Base-by-base conservation (phyloP, 2,329 filamentous ascomycete species). In the Pleurostoma richardsiae region DNA sequence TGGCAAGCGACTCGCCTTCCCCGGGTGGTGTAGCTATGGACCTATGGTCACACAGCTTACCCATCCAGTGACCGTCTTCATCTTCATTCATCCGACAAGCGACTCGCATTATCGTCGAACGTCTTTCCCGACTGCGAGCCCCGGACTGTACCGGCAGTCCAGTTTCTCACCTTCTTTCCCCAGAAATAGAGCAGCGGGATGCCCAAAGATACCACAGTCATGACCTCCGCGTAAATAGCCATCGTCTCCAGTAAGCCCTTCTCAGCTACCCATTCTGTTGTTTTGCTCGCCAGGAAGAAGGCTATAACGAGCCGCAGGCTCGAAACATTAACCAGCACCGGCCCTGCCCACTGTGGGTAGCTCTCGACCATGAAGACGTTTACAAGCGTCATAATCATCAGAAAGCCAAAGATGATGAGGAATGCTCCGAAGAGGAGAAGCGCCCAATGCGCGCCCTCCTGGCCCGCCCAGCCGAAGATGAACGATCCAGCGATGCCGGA, bases 291-390 rank as follows among this genome's bases (percentile, higher is more conserved):
- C 26, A 64, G 42, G 46, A 64, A 58, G 44, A 59, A 63, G 6
- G 57, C 59, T 2, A 59, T 56, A 36, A 65, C 51, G 33, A 63
- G 54, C 6, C 60, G 56, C 39, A 63, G 51, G n/a, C 59, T 61
- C 19, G 57, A 57, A 6, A 64, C 60, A 41, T 65, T 64, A 8
- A 61, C 62, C 10, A 66, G 56, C 3, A 63, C 60, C 4, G 62
- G 59, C 3, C 63, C 63, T 2, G 60, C 56, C 55, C 53, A 63
- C 48, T 53, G 52, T 2, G 64, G 64, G 41, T 61, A 64, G 41
- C 59, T 64, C 52, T 67, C 62, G 4, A 66, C 53, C 2, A 64
- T 51, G 40, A 57, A 63, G 6, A 64, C 63, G 49, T 58, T 61
- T 42, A 59, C 48, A 29, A 56, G 56, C 4, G 60, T 56, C 48